Evolutionary conservation across 345 rosid species (phyloP).

Genomic region (Microcos paniculata): DNA sequence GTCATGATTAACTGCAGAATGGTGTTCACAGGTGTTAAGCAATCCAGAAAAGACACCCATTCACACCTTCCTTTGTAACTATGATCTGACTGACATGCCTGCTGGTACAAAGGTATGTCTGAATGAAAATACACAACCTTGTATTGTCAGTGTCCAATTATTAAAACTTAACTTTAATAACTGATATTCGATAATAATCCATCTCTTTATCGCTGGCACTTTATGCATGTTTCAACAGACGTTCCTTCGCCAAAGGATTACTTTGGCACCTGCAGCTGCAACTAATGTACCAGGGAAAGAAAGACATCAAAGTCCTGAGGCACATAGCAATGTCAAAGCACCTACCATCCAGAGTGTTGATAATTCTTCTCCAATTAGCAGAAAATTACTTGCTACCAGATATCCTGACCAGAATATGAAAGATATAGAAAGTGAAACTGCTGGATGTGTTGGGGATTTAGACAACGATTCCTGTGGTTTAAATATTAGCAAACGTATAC

Average conservation of each 20-base stretch:
- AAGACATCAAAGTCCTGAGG: slow-evolving; percentile 28
- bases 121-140: neutral
- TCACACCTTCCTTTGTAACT: slow-evolving; percentile 65
- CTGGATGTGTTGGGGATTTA: neutral
- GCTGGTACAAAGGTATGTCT: slow-evolving; percentile 57
- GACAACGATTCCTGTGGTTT: slow-evolving; percentile 9
- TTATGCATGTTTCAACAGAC: slow-evolving; percentile 47
- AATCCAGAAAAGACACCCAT: slow-evolving; percentile 72
- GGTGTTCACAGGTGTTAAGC: slow-evolving; percentile 56
- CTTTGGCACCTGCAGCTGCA: slow-evolving; percentile 56
- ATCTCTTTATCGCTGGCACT: neutral
- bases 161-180: neutral
- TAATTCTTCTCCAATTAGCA: slow-evolving; percentile 15
- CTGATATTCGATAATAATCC: neutral
- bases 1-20: neutral
- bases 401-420: slow-evolving; percentile 16
- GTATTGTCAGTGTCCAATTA: neutral
- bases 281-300: slow-evolving; percentile 25
- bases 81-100: slow-evolving; percentile 72
- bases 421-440: slow-evolving; percentile 24
- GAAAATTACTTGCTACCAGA: neutral
- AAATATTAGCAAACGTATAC: slow-evolving; percentile 1
- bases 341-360: slow-evolving; percentile 11
- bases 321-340: slow-evolving; percentile 18
- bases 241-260: slow-evolving; percentile 86